Evolutionary conservation across 176 grass and related monocot genomes (phyloP).

Genomic region (Oryza meyeriana): DNA sequence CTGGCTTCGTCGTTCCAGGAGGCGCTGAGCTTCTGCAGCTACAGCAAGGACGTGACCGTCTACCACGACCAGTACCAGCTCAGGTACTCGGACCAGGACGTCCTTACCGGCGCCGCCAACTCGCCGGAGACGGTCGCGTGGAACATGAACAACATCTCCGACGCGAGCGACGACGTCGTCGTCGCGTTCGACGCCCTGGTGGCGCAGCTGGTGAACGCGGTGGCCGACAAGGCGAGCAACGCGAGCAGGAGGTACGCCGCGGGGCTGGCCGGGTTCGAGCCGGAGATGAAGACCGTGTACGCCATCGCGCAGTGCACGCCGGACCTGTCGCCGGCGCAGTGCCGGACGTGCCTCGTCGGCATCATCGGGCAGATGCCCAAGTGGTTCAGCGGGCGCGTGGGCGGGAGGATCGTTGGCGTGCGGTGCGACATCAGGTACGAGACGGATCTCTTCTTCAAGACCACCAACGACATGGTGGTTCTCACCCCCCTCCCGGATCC

Average conservation of each 20-base stretch:
- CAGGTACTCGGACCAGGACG: conserved; percentile 32
- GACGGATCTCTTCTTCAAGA: conserved; percentile 33
- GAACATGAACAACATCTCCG: conserved; percentile 46
- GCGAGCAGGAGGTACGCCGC: conserved; percentile 16
- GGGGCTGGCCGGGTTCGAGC: conserved; percentile 38
- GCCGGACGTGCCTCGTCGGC: conserved; percentile 26
- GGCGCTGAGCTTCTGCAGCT: not conserved
- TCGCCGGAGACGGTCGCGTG: not conserved
- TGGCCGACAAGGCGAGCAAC: conserved; percentile 21
- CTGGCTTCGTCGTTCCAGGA: not conserved
- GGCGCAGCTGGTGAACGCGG: not conserved
- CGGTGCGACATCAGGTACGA: conserved; percentile 58
- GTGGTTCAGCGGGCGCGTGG: conserved; percentile 1
- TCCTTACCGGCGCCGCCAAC: conserved; percentile 32
- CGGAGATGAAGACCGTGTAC: conserved; percentile 16
- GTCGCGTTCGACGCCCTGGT: conserved; percentile 32
- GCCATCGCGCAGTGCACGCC: conserved; percentile 48
- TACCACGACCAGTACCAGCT: conserved; percentile 56
- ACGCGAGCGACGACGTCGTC: not conserved
- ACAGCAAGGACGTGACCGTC: conserved; percentile 36
- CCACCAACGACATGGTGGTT: not conserved
- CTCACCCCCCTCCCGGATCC: conserved; percentile 16
- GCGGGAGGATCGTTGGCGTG: conserved; percentile 47
- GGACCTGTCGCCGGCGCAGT: conserved; percentile 32
- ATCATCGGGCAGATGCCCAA: conserved; percentile 12